These are phyloP conservation scores for Theobroma cacao DNA, from an alignment of 345 rosid species.

Conservation along the genomic window DNA sequence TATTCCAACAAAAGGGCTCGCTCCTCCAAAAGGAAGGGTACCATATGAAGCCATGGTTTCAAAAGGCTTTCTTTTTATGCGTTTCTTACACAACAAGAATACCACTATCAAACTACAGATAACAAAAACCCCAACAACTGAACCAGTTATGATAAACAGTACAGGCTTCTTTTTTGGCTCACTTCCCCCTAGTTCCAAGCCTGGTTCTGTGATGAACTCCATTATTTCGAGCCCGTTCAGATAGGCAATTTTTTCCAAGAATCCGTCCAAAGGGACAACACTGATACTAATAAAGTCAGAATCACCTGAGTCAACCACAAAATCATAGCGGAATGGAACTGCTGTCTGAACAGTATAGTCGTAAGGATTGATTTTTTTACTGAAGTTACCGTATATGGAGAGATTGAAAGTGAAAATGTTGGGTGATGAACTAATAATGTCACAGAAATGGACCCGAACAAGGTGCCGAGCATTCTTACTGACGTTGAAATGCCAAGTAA, in stretches of 20 bases:
- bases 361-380: conserved; percentile 23
- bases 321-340: conserved; percentile 42
- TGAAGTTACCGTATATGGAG: conserved; percentile 26
- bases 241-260: not conserved
- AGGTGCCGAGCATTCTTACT: conserved; percentile 33
- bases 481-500: conserved; percentile 53
- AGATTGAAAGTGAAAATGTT: conserved; percentile 28
- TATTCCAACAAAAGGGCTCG: conserved; percentile 19
- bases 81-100: conserved; percentile 7
- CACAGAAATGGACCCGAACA: conserved; percentile 59
- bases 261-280: conserved; percentile 13
- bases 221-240: conserved; percentile 55
- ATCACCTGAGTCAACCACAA: conserved; percentile 40
- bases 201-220: conserved; percentile 32
- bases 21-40: not conserved
- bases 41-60: conserved; percentile 11
- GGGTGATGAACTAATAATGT: conserved; percentile 12
- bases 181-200: not conserved
- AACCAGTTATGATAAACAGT: conserved; percentile 21
- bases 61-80: conserved; percentile 27
- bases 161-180: not conserved
- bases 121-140: conserved; percentile 24
- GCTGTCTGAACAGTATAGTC: rapidly evolving
- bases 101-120: conserved; percentile 1
- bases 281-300: conserved; percentile 33